These are phyloP conservation scores for Penicillium fimorum DNA, from an alignment of 495 filamentous ascomycete species.

Conservation along the genomic window DNA sequence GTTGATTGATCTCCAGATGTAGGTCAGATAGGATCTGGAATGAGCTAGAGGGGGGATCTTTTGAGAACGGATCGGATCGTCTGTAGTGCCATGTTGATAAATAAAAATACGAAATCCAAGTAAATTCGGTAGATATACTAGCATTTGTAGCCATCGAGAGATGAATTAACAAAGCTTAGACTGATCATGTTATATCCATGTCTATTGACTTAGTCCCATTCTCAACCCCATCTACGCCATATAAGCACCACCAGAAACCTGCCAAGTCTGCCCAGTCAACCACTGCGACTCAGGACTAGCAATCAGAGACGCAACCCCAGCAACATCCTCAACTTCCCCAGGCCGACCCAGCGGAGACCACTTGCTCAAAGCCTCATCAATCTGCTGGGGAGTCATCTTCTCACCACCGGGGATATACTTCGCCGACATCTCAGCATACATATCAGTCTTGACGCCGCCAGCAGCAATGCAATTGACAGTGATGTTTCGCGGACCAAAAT, in stretches of 20 bases:
- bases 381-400: conserved; percentile 29
- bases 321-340: conserved; percentile 53
- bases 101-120: background rate
- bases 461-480: conserved; percentile 55
- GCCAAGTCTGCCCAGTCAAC: conserved; percentile 56
- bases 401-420: conserved; percentile 39
- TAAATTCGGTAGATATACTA: background rate
- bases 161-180: background rate
- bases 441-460: conserved; percentile 38
- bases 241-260: conserved; percentile 48
- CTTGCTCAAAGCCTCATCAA: conserved; percentile 28
- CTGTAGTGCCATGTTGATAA: background rate
- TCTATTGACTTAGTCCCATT: background rate
- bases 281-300: conserved; percentile 43
- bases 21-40: conserved; percentile 59
- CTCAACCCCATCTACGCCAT: conserved; percentile 13
- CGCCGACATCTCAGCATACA: conserved; percentile 41
- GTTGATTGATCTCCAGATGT: conserved; percentile 54
- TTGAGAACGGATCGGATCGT: background rate
- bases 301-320: conserved; percentile 52
- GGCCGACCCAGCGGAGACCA: conserved; percentile 47
- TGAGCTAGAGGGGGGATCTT: conserved; percentile 1
- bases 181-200: background rate
- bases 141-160: background rate
- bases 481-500: conserved; percentile 51